A percentile compares a stretch with the other conserved stretches of the same genome.
Conservation (phyloP, 116 monocot genomes). For the Zostera marina region DNA sequence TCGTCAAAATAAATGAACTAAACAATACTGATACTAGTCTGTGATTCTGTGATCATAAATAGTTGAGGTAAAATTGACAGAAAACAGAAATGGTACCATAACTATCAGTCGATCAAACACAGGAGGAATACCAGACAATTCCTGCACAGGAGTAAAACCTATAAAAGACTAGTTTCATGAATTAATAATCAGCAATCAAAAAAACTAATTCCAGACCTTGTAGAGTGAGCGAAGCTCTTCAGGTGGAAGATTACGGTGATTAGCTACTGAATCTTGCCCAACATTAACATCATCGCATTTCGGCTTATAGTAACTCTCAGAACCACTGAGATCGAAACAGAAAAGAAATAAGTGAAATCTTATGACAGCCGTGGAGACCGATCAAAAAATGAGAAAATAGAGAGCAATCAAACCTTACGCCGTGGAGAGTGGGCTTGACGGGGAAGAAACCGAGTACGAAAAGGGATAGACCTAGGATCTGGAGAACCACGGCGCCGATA, state of each 20-base stretch:
- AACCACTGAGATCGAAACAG: conserved; percentile 28
- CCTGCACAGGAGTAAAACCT: conserved; percentile 22
- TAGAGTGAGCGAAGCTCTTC: conserved; percentile 51
- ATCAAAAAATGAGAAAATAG: neutral
- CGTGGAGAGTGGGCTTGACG: conserved; percentile 63
- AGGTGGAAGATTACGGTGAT: conserved; percentile 17
- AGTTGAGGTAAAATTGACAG: neutral
- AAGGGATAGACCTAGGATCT: conserved; percentile 64
- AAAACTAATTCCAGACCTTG: conserved; percentile 18
- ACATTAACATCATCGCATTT: conserved; percentile 19
- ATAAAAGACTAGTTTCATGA: neutral
- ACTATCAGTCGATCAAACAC: conserved; percentile 60
- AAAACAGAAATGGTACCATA: conserved; percentile 38
- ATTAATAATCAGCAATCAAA: neutral
- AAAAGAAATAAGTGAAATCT: neutral
- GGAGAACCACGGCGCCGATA: conserved; percentile 39
- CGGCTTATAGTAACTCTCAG: conserved; percentile 64
- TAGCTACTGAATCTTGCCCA: conserved; percentile 2
- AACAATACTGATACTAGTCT: neutral
- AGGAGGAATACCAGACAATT: conserved; percentile 54
- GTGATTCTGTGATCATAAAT: neutral
- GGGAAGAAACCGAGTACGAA: conserved; percentile 86
- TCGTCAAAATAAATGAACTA: neutral
- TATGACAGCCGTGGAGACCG: neutral
- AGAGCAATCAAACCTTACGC: conserved; percentile 37